Evolutionary conservation across 768 basidiomycete genomes (phyloP), one percentile per base, ranked within the genome.

Genomic region (Phylloporus sp.): DNA sequence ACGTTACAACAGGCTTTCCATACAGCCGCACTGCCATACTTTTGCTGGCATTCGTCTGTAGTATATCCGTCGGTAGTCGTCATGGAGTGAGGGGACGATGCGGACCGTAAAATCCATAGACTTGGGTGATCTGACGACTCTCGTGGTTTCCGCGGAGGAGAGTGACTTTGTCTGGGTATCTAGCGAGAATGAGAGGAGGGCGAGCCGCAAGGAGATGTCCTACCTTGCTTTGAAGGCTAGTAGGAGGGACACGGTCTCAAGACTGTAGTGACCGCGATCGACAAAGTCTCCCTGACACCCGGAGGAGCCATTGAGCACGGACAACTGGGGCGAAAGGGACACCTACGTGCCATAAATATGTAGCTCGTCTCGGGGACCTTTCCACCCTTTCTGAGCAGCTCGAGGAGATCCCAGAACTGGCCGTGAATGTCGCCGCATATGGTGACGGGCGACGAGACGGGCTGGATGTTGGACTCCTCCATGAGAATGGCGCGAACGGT

Each of bases 1-100:
- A 97, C 94, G 46, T 80, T 84, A 71, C 95, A 98, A 60, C 95
- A 97, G 17, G 90, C 89, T 67, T 94, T 95, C 95, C 95, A 97
- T 20, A 97, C 92, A 2, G 86, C 81, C 6, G 95, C 82, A 51
- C 84, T 91, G 31, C 95, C 95, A 65, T 97, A 98, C 66, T 97
- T 98, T 68, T 92, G 91, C 67, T 96, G 93, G 59, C 95, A 97
- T 69, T 98, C 95, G 62, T 96, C 94, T 90, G 52, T 27, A 21
- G 15, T 17, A 41, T 33, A 17, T 50, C 10, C 35, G 38, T 34
- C 24, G 20, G 31, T 2, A 9, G 8, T 17, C 17, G 21, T 18
- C 17, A 21, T 29, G 1, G 14, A 29, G n/a, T 15, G 24, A 9
- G 5, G n/a, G 6, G 39, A 29, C 11, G 23, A 33, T 9, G 28